Evolutionary conservation across 2,329 filamentous ascomycete genomes (phyloP).

Genomic region (Claviceps sp.): DNA sequence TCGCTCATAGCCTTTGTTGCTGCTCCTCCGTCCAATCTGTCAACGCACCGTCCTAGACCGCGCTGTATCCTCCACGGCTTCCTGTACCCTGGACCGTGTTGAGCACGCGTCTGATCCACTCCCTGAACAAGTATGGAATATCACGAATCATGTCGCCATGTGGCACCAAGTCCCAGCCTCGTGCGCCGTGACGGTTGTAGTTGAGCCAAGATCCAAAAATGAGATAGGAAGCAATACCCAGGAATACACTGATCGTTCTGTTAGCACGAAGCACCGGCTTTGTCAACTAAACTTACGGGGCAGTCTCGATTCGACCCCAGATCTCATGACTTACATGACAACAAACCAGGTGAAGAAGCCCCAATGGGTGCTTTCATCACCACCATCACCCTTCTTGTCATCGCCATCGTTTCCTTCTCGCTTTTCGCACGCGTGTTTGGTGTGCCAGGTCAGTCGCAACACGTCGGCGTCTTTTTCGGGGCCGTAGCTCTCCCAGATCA

Average conservation of each 20-base stretch:
- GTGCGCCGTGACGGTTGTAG: constrained; percentile 90
- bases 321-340: constrained; percentile 57
- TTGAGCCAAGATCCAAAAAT: constrained; percentile 99
- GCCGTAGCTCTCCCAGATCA: constrained; percentile 67
- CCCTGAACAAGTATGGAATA: constrained; percentile 80
- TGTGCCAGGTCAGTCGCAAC: constrained; percentile 70
- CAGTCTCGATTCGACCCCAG: neutral
- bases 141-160: constrained; percentile 89
- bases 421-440: constrained; percentile 70
- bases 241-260: constrained; percentile 51
- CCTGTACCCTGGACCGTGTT: constrained; percentile 76
- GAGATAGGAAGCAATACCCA: constrained; percentile 75
- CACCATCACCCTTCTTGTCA: constrained; percentile 27
- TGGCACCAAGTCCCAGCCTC: constrained; percentile 88
- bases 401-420: constrained; percentile 25
- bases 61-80: constrained; percentile 83
- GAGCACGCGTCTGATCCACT: constrained; percentile 67
- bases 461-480: constrained; percentile 43
- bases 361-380: constrained; percentile 49
- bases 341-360: constrained; percentile 97
- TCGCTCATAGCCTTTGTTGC: neutral
- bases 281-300: too few relatives aligned
- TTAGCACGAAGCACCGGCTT: neutral
- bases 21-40: neutral
- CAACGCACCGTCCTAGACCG: constrained; percentile 45